phyloP scores from a whole-genome alignment of 352 stramenopile species.

The Phytopythium chamaehyphon region DNA sequence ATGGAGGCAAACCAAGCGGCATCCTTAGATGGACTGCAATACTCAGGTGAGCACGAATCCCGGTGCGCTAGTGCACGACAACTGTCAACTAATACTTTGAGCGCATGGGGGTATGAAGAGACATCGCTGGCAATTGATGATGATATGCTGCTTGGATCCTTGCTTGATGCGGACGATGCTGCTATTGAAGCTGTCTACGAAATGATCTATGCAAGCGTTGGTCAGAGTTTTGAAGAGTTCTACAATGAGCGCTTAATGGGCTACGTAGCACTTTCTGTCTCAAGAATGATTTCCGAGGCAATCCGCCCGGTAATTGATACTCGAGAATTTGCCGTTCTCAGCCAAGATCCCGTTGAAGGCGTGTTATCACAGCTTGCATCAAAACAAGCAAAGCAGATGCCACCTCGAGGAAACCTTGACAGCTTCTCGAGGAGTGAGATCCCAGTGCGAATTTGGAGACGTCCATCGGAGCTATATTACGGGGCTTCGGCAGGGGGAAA shows the following conservation, averaged over 20 bases:
- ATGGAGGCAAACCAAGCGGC: too few species aligned
- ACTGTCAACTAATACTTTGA: neutral
- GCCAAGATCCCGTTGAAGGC: slow-evolving; percentile 1
- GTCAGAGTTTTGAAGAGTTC: slow-evolving; percentile 18
- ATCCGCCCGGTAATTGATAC: slow-evolving; percentile 5
- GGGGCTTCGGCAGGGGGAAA: neutral
- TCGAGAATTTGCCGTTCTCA: neutral
- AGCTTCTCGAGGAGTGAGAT: slow-evolving; percentile 1
- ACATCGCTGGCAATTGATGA: neutral
- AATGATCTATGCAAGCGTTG: slow-evolving; percentile 13
- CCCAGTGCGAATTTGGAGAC: neutral
- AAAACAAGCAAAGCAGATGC: neutral
- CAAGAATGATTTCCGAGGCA: slow-evolving; percentile 15
- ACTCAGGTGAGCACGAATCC: too few species aligned
- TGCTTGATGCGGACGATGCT: slow-evolving; percentile 3
- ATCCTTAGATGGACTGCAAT: too few species aligned
- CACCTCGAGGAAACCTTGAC: neutral
- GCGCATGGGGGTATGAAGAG: neutral
- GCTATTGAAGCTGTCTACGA: slow-evolving; percentile 20
- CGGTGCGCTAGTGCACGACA: neutral
- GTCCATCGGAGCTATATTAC: slow-evolving; percentile 1
- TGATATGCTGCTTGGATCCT: neutral
- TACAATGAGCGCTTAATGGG: slow-evolving; percentile 19
- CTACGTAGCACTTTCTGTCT: slow-evolving; percentile 19
- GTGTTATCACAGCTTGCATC: too few species aligned